Percentiles rank a stretch among this genome's conserved stretches.
Conservation (phyloP, 2,329 filamentous ascomycete genomes). For the Hyphodiscus sp. region DNA sequence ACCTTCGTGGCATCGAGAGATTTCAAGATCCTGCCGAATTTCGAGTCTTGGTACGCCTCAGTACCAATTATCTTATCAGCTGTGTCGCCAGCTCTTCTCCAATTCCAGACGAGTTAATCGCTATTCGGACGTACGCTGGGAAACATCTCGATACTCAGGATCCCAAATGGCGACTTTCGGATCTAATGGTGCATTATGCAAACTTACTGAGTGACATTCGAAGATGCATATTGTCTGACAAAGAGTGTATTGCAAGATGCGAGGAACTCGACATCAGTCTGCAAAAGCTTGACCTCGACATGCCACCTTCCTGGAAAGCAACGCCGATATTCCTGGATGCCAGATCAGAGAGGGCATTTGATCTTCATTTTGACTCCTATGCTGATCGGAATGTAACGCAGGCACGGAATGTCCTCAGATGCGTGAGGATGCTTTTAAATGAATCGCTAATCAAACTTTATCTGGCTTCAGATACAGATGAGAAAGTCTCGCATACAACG, state of each 20-base stretch:
- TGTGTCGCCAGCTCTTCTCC: slow-evolving; percentile 1
- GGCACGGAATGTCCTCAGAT: slow-evolving; percentile 7
- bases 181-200: slow-evolving; percentile 6
- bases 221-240: not conserved
- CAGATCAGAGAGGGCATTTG: slow-evolving; percentile 3
- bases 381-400: slow-evolving; percentile 6
- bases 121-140: slow-evolving; percentile 2
- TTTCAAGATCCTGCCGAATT: slow-evolving; percentile 5
- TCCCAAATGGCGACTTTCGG: slow-evolving; percentile 1
- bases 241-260: not conserved
- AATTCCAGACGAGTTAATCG: slow-evolving; percentile 2
- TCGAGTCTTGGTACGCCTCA: slow-evolving; percentile 2
- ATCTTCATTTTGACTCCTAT: slow-evolving; percentile 4
- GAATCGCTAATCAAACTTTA: not conserved
- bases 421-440: slow-evolving; percentile 8
- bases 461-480: not conserved
- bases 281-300: not conserved
- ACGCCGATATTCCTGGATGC: not conserved
- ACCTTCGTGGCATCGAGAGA: slow-evolving; percentile 6
- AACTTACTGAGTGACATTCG: slow-evolving; percentile 4
- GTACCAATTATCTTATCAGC: slow-evolving; percentile 5
- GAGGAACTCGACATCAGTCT: slow-evolving; percentile 4
- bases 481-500: not conserved
- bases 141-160: not conserved
- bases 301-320: slow-evolving; percentile 1